These are phyloP conservation scores for Pseudozyma hubeiensis DNA, from an alignment of 1,284 basidiomycete genomes.

Conservation along the genomic window DNA sequence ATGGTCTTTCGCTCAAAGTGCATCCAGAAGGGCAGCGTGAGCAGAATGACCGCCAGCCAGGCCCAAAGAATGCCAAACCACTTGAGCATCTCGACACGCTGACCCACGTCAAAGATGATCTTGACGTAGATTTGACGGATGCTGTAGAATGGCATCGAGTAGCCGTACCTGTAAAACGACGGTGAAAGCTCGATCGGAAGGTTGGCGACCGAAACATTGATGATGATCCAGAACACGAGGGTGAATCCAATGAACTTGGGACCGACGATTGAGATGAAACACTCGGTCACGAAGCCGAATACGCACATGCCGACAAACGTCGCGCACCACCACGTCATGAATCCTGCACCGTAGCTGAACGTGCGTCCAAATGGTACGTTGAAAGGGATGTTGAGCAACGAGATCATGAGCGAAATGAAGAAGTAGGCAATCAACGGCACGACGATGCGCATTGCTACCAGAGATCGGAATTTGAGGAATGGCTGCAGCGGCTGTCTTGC, in stretches of 20 bases:
- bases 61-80: slow-evolving; percentile 64
- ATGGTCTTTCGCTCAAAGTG: slow-evolving; percentile 39
- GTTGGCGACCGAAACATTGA: slow-evolving; percentile 60
- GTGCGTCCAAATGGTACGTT: slow-evolving; percentile 53
- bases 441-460: slow-evolving; percentile 54
- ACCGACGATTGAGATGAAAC: slow-evolving; percentile 54
- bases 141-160: slow-evolving; percentile 65
- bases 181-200: slow-evolving; percentile 48
- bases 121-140: slow-evolving; percentile 57
- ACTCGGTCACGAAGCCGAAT: slow-evolving; percentile 56
- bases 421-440: slow-evolving; percentile 53
- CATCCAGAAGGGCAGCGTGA: slow-evolving; percentile 62
- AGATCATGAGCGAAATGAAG: slow-evolving; percentile 59
- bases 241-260: slow-evolving; percentile 57
- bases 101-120: slow-evolving; percentile 60
- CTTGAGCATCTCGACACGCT: slow-evolving; percentile 55
- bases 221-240: slow-evolving; percentile 61
- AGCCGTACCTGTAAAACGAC: slow-evolving; percentile 58
- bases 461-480: slow-evolving; percentile 51
- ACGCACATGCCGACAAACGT: slow-evolving; percentile 60
- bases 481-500: slow-evolving; percentile 50
- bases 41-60: slow-evolving; percentile 55
- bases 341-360: slow-evolving; percentile 60
- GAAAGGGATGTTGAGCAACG: slow-evolving; percentile 63
- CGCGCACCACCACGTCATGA: slow-evolving; percentile 61